phyloP scores from a whole-genome alignment of 1,284 basidiomycete genomes.

The Tilletia setariae region DNA sequence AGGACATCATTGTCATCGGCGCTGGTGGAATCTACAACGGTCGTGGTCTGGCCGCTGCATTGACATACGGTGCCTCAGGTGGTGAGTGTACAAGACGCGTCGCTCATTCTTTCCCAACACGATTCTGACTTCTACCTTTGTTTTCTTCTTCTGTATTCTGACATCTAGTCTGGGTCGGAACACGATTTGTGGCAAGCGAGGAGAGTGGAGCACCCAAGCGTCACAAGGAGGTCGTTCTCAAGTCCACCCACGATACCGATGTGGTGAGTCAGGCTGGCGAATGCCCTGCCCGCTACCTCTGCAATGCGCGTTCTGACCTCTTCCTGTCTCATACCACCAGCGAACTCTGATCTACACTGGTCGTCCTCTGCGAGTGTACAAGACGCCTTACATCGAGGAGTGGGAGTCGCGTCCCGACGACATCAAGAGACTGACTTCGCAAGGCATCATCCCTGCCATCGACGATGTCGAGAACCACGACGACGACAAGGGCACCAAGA shows the following conservation, averaged over 20 bases:
- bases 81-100: not conserved
- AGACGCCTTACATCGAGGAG: constrained; percentile 61
- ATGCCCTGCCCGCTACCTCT: not conserved
- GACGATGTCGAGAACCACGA: constrained; percentile 45
- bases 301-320: not conserved
- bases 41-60: constrained; percentile 40
- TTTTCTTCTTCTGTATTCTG: not conserved
- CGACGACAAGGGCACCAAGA: constrained; percentile 42
- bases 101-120: too few species aligned
- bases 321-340: not conserved
- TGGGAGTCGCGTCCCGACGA: constrained; percentile 49
- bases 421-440: constrained; percentile 45
- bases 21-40: constrained; percentile 47
- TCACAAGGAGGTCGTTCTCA: constrained; percentile 49
- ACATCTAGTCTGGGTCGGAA: constrained; percentile 62
- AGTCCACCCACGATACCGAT: constrained; percentile 46
- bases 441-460: constrained; percentile 46
- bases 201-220: constrained; percentile 44
- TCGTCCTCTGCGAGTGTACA: constrained; percentile 75
- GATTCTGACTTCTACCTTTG: too few species aligned
- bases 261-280: constrained; percentile 15
- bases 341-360: constrained; percentile 59
- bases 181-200: constrained; percentile 73
- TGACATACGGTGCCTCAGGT: constrained; percentile 41
- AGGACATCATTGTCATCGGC: constrained; percentile 42